These are phyloP conservation scores for Ailanthus altissimus DNA, from an alignment of 345 rosid species.

Conservation along the genomic window DNA sequence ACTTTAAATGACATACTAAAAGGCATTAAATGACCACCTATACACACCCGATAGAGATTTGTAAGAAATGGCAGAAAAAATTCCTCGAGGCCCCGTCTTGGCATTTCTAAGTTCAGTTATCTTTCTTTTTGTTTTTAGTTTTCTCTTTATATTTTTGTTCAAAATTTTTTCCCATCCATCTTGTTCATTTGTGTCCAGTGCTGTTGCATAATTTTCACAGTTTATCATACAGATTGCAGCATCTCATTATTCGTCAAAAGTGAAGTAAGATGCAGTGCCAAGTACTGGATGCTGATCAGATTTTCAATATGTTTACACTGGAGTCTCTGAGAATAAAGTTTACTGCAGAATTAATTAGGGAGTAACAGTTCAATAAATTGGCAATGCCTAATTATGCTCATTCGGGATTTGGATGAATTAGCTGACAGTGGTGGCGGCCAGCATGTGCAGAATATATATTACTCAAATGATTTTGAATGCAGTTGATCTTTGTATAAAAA, in stretches of 20 bases:
- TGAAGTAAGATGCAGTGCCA: not conserved
- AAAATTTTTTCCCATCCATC: conserved; percentile 12
- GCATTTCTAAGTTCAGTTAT: conserved; percentile 12
- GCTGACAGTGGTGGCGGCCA: not conserved
- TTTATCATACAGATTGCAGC: conserved; percentile 22
- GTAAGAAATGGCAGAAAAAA: conserved; percentile 30
- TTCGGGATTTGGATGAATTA: not conserved
- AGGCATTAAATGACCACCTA: conserved; percentile 11
- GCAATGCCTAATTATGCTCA: no score
- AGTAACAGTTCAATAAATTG: no score
- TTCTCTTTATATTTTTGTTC: conserved; percentile 38
- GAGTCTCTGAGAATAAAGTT: no score
- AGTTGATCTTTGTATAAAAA: no score
- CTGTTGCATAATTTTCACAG: conserved; percentile 21
- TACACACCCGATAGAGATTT: conserved; percentile 27
- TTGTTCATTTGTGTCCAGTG: conserved; percentile 25
- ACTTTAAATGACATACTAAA: no score
- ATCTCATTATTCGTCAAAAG: conserved; percentile 3
- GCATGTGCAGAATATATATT: not conserved
- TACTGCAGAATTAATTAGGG: no score
- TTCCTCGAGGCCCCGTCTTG: conserved; percentile 15
- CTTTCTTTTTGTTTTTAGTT: not conserved
- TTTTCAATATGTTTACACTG: not conserved
- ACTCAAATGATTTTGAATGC: not conserved
- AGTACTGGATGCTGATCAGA: not conserved